phyloP scores from a whole-genome alignment of 2,329 filamentous ascomycete species.

The Hysterium pulicare region DNA sequence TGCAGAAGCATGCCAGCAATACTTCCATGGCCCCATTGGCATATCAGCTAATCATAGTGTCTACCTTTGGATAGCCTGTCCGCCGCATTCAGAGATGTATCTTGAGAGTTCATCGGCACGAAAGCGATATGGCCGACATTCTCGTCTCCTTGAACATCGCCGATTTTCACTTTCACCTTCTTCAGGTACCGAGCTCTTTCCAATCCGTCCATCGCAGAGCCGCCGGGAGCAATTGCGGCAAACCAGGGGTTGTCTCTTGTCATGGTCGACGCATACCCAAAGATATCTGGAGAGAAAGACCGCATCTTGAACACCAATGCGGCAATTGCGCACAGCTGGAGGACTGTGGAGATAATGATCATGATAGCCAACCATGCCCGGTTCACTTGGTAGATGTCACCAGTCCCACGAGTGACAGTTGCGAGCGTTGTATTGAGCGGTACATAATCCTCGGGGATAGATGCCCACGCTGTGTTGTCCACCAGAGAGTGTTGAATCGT shows the following conservation, averaged over 20 bases:
- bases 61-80: too few relatives aligned
- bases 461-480: too few relatives aligned
- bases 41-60: too few relatives aligned
- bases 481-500: too few relatives aligned
- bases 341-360: conserved; percentile 13
- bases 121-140: conserved; percentile 35
- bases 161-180: conserved; percentile 29
- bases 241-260: conserved; percentile 35
- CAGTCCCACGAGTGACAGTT: too few relatives aligned
- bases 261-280: conserved; percentile 36
- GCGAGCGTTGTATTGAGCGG: too few relatives aligned
- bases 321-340: conserved; percentile 17
- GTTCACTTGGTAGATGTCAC: too few relatives aligned
- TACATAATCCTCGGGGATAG: too few relatives aligned
- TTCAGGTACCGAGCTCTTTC: conserved; percentile 31
- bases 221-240: conserved; percentile 22
- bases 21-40: too few relatives aligned
- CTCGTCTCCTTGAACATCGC: conserved; percentile 25
- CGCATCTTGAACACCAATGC: conserved; percentile 22
- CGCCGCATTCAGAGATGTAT: too few relatives aligned
- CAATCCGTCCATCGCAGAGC: conserved; percentile 29
- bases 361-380: conserved; percentile 27
- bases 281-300: conserved; percentile 32
- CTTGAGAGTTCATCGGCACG: too few relatives aligned
- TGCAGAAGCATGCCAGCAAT: too few relatives aligned